Evolutionary conservation across 1,284 basidiomycete genomes (phyloP), one percentile per base, ranked within the genome.

Genomic region (Heterobasidion irregulare): DNA sequence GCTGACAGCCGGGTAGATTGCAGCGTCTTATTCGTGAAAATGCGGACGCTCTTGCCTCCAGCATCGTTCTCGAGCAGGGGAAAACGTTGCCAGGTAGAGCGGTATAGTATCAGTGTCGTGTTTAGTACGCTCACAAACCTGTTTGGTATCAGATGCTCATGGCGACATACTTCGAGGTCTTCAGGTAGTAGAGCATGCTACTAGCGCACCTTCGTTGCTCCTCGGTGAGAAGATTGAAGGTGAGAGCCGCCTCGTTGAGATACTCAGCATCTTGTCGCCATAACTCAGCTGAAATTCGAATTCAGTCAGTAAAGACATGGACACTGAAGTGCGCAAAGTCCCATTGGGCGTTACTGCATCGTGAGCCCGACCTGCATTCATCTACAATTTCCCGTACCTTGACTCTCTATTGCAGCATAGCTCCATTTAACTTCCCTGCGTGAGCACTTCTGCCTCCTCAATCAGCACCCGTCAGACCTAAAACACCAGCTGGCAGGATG

Each of bases 371-470:
- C 26, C 26, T 26, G 26, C 26, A 57, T 32, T 48, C 7, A 49
- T 16, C 58, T 52, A 47, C 46, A 46, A 19, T 53, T n/a, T 50
- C 33, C 50, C 19, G 4, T 48, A 53, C 46, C 41, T 55, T 63
- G 16, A 56, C n/a, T 43, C 56, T 48, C 16, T 49, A 41, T 26
- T 69, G 69, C 52, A 90, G 94, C 61, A 84, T 97, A 47, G 86
- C 90, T 33, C 94, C 94, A 8, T 96, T 94, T 76, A 95, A 95
- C 69, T 95, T 94, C 71, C 92, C 92, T 54, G 92, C 92, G 88
- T 91, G 68, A 65, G 83, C 66, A 46, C 35, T 50, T 19, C 53
- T n/a, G 26, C 18, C 9, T 7, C 34, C 38, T 50, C 16, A 26
- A 10, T 12, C 9, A 15, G 12, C 16, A 18, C 43, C 26, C 3